A percentile compares a stretch with the other conserved stretches of the same genome.
phyloP scores from a whole-genome alignment of 305 asterid genomes.

The Nicotiana rustica region DNA sequence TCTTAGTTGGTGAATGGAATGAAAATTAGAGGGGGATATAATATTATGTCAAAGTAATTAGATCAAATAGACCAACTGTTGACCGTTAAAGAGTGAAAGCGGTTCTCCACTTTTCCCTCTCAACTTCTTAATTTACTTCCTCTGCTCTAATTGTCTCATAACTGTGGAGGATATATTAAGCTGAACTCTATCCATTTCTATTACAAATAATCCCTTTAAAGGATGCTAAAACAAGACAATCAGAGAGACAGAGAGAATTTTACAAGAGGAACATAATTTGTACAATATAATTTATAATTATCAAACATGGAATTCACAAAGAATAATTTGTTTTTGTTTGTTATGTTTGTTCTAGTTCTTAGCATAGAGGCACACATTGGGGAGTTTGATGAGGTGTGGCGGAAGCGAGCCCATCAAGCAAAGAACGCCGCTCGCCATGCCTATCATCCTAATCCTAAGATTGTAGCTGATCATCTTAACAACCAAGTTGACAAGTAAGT shows the following conservation, averaged over 20 bases:
- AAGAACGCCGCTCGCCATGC: slow-evolving; percentile 50
- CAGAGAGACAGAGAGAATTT: background rate
- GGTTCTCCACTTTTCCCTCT: slow-evolving; percentile 24
- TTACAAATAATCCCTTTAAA: background rate
- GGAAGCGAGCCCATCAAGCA: slow-evolving; percentile 48
- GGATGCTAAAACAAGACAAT: background rate
- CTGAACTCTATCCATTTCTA: background rate
- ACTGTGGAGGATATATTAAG: background rate
- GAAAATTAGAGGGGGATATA: background rate
- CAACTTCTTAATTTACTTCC: background rate
- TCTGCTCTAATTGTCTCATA: background rate
- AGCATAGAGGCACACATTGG: slow-evolving; percentile 37
- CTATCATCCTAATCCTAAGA: slow-evolving; percentile 53
- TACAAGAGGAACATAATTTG: background rate
- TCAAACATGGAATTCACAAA: slow-evolving; percentile 5
- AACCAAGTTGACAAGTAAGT: slow-evolving; percentile 50
- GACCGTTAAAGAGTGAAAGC: background rate
- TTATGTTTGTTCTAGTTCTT: slow-evolving; percentile 34
- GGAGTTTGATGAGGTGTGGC: slow-evolving; percentile 45
- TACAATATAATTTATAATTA: background rate
- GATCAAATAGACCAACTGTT: background rate
- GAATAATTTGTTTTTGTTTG: slow-evolving; percentile 33
- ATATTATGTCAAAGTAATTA: background rate
- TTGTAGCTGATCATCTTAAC: slow-evolving; percentile 47
- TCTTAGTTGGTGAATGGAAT: background rate